Conservation (phyloP, 2,329 filamentous ascomycete species). For the Paracamarosporium sp. region DNA sequence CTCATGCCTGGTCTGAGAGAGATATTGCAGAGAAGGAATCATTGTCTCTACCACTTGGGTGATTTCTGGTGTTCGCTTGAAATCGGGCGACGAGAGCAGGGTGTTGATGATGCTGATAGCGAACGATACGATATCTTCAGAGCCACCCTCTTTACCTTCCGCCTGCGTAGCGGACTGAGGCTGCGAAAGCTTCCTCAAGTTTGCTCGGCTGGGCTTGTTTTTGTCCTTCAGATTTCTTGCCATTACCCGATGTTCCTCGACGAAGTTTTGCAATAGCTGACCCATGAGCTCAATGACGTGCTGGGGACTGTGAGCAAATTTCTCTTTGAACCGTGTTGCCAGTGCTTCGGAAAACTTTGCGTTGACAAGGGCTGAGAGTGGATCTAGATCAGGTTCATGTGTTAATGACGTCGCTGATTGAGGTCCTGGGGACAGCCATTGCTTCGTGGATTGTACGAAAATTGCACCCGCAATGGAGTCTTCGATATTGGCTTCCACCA, state of each 20-base stretch:
- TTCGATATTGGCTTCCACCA: slow-evolving; percentile 59
- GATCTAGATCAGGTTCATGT: slow-evolving; percentile 47
- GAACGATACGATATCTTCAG: slow-evolving; percentile 48
- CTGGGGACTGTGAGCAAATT: slow-evolving; percentile 68
- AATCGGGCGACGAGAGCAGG: slow-evolving; percentile 41
- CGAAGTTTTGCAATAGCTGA: slow-evolving; percentile 60
- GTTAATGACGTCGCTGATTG: slow-evolving; percentile 22
- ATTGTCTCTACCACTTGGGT: slow-evolving; percentile 18
- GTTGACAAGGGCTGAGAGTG: slow-evolving; percentile 60
- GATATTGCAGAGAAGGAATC: slow-evolving; percentile 27
- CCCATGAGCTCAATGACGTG: slow-evolving; percentile 70
- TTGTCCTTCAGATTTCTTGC: slow-evolving; percentile 42
- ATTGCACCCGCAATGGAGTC: slow-evolving; percentile 64
- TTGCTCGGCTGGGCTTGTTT: slow-evolving; percentile 31
- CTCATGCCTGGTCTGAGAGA: slow-evolving; percentile 21
- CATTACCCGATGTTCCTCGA: slow-evolving; percentile 52
- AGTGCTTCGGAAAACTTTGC: slow-evolving; percentile 70
- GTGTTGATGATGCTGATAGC: slow-evolving; percentile 50
- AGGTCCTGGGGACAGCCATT: slow-evolving; percentile 57
- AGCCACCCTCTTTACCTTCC: slow-evolving; percentile 23
- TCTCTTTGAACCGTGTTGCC: slow-evolving; percentile 68
- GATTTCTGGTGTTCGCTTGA: slow-evolving; percentile 36
- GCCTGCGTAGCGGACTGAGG: slow-evolving; percentile 1
- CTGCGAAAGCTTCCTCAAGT: slow-evolving; percentile 33
- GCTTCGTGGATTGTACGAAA: slow-evolving; percentile 65